phyloP scores from a whole-genome alignment of 2,329 filamentous ascomycete species.

The Magnaporthiopsis rhizophila region DNA sequence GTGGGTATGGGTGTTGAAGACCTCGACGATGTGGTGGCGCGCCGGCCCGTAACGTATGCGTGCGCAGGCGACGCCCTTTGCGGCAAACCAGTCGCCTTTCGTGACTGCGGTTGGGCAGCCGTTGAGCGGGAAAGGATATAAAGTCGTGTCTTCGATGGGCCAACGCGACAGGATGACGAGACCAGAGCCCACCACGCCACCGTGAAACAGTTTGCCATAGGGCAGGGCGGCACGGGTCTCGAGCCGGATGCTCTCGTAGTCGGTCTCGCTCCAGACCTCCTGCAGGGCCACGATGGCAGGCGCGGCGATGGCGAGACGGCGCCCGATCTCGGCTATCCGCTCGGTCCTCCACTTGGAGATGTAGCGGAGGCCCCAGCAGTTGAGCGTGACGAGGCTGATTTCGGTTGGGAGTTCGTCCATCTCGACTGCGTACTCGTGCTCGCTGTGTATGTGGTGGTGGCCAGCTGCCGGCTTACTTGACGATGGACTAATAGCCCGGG shows the following conservation, averaged over 20 bases:
- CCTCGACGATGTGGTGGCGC: slow-evolving; percentile 64
- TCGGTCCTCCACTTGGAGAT: slow-evolving; percentile 70
- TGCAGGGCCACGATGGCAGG: slow-evolving; percentile 88
- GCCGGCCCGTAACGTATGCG: slow-evolving; percentile 63
- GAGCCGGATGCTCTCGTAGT: slow-evolving; percentile 69
- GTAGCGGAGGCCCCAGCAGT: slow-evolving; percentile 94
- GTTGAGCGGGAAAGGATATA: slow-evolving; percentile 84
- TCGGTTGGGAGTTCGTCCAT: slow-evolving; percentile 36
- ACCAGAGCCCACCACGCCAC: slow-evolving; percentile 82
- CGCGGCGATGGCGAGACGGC: slow-evolving; percentile 59
- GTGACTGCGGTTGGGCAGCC: slow-evolving; percentile 90
- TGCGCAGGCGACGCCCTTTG: slow-evolving; percentile 85
- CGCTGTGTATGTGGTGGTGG: neutral
- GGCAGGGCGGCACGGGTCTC: slow-evolving; percentile 68
- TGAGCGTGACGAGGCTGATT: slow-evolving; percentile 78
- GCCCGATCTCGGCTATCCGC: slow-evolving; percentile 77
- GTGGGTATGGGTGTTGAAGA: slow-evolving; percentile 90
- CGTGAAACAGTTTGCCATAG: slow-evolving; percentile 87
- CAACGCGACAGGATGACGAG: slow-evolving; percentile 84
- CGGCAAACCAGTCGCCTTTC: slow-evolving; percentile 92
- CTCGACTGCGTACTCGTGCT: neutral
- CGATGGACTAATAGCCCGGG: too few relatives aligned
- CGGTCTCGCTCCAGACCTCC: slow-evolving; percentile 67
- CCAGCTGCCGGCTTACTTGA: neutral
- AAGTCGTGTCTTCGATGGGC: slow-evolving; percentile 84